Percentiles rank a stretch among this genome's conserved stretches.
phyloP scores from a whole-genome alignment of 75 land plant species.

The Chamaecyparis obtusa region DNA sequence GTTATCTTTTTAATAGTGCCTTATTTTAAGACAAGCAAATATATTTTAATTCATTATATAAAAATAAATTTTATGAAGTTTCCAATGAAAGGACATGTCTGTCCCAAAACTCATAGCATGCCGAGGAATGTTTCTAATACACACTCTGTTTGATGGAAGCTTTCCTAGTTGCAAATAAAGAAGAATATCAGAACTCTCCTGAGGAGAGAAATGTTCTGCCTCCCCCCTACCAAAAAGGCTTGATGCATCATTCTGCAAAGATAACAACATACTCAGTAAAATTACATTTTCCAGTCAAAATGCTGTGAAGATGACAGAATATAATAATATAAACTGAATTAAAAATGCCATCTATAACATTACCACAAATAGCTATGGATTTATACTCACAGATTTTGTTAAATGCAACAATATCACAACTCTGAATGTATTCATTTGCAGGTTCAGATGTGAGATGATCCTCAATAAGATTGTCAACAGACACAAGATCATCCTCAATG shows the following conservation, averaged over 20 bases:
- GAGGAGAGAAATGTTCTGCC: neutral
- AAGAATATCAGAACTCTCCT: neutral
- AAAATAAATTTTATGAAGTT: neutral
- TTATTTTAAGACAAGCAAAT: neutral
- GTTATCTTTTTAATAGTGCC: neutral
- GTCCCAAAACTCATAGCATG: neutral
- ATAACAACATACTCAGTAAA: neutral
- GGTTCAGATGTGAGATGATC: constrained; percentile 42
- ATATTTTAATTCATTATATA: neutral
- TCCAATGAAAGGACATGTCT: neutral
- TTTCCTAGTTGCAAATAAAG: neutral
- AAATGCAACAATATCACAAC: constrained; percentile 82
- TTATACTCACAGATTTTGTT: constrained; percentile 63
- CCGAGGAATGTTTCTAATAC: neutral
- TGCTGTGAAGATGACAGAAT: neutral
- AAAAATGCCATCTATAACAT: neutral
- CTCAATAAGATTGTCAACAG: constrained; percentile 49
- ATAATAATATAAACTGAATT: neutral
- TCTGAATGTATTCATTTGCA: constrained; percentile 49
- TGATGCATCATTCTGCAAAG: neutral
- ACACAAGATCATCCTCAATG: constrained; percentile 72
- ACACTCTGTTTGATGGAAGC: neutral
- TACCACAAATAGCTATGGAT: neutral
- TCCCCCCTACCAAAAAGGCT: neutral
- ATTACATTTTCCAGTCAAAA: neutral